Percentiles rank a stretch among this genome's conserved stretches.
phyloP scores from a whole-genome alignment of 1,284 basidiomycete species.

The Ceratobasidium sp. region DNA sequence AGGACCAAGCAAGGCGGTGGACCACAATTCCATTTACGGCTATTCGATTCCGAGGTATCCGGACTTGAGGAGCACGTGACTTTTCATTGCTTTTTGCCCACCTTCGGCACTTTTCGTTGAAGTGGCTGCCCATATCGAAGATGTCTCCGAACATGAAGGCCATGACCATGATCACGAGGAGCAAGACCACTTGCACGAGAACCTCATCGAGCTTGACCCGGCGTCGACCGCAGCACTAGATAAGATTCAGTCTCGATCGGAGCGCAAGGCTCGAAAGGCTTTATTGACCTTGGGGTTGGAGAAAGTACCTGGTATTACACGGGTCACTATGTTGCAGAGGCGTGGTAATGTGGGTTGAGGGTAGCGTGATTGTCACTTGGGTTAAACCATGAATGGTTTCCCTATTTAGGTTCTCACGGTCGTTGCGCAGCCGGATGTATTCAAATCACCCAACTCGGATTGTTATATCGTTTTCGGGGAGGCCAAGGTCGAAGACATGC shows the following conservation, averaged over 20 bases:
- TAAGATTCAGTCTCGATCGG: constrained; percentile 92
- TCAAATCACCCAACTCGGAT: constrained; percentile 97
- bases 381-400: neutral
- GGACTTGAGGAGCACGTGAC: no score
- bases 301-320: constrained; percentile 91
- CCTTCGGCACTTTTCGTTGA: neutral
- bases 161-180: constrained; percentile 71
- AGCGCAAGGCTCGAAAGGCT: constrained; percentile 92
- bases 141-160: constrained; percentile 80
- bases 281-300: constrained; percentile 90
- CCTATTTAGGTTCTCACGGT: constrained; percentile 86
- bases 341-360: constrained; percentile 85
- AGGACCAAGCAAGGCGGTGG: no score
- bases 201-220: constrained; percentile 68
- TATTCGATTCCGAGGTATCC: no score
- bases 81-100: no score
- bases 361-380: neutral
- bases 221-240: constrained; percentile 87
- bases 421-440: constrained; percentile 93
- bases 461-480: constrained; percentile 99
- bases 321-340: constrained; percentile 88
- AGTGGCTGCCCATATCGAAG: constrained; percentile 77
- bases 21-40: no score
- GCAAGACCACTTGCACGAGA: constrained; percentile 64
- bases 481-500: constrained; percentile 97